These are phyloP conservation scores for Dictyostelium purpureum DNA, from an alignment of 78 protist genomes.

Conservation along the genomic window DNA sequence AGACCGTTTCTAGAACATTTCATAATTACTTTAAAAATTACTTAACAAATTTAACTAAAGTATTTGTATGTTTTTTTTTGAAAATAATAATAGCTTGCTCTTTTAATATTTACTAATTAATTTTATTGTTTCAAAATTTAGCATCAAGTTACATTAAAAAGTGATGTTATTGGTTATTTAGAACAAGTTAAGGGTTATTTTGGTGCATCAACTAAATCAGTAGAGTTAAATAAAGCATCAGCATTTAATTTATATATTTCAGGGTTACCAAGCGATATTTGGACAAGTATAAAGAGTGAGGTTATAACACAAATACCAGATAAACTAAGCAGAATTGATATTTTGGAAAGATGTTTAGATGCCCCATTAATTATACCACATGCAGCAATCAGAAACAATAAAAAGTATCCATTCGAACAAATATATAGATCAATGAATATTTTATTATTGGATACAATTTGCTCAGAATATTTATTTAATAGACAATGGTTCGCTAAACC, in stretches of 20 bases:
- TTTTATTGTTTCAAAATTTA: not conserved
- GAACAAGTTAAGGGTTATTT: constrained; percentile 48
- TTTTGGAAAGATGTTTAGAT: constrained; percentile 36
- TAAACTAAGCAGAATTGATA: constrained; percentile 16
- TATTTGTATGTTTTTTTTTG: constrained; percentile 23
- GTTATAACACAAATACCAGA: constrained; percentile 30
- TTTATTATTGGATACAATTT: constrained; percentile 45
- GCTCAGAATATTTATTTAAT: constrained; percentile 43
- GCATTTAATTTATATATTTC: constrained; percentile 65
- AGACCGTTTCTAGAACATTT: constrained; percentile 59
- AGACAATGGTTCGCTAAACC: constrained; percentile 71
- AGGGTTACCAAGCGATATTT: constrained; percentile 59
- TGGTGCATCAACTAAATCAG: not conserved
- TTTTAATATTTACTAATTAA: not conserved
- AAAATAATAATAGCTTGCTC: no score
- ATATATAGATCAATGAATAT: constrained; percentile 74
- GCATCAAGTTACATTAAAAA: constrained; percentile 28
- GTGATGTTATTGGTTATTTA: constrained; percentile 50
- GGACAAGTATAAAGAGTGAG: constrained; percentile 67
- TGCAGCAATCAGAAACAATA: constrained; percentile 44
- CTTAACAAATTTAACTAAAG: constrained; percentile 22
- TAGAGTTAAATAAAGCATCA: constrained; percentile 28
- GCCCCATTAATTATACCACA: constrained; percentile 77
- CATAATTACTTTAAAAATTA: constrained; percentile 41
- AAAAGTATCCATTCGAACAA: constrained; percentile 71